A percentile compares a stretch with the other conserved stretches of the same genome.
These are phyloP conservation scores for Mycena sanguinolenta DNA, from an alignment of 768 basidiomycete genomes.

Conservation along the genomic window DNA sequence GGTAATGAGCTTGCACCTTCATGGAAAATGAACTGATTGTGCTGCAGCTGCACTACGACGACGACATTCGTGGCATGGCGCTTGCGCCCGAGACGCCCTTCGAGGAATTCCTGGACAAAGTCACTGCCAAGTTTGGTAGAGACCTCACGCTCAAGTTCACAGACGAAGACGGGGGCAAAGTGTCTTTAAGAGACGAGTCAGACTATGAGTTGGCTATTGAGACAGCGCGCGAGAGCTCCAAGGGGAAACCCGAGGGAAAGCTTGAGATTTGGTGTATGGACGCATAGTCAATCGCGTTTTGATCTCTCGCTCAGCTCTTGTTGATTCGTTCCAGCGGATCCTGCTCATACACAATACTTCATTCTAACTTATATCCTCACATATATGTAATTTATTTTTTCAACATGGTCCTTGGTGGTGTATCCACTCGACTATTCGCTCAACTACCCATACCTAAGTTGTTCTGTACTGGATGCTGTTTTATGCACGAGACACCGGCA, in stretches of 20 bases:
- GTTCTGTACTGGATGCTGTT: too few relatives aligned
- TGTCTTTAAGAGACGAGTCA: slow-evolving; percentile 85
- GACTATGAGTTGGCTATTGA: slow-evolving; percentile 94
- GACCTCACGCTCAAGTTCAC: slow-evolving; percentile 80
- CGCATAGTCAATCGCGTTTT: slow-evolving; percentile 44
- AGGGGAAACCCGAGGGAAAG: too few relatives aligned
- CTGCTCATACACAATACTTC: too few relatives aligned
- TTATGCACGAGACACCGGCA: too few relatives aligned
- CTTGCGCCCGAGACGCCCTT: slow-evolving; percentile 74
- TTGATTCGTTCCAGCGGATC: too few relatives aligned
- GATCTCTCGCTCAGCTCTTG: too few relatives aligned
- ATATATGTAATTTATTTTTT: too few relatives aligned
- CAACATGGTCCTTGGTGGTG: too few relatives aligned
- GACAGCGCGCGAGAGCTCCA: slow-evolving; percentile 81
- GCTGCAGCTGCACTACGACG: slow-evolving; percentile 81
- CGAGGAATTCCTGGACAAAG: slow-evolving; percentile 80
- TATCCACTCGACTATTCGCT: too few relatives aligned
- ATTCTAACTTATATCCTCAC: too few relatives aligned
- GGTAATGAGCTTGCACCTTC: slow-evolving; percentile 53
- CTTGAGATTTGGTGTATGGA: slow-evolving; percentile 88
- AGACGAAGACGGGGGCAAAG: slow-evolving; percentile 92
- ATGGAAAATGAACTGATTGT: not conserved
- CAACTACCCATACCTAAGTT: too few relatives aligned
- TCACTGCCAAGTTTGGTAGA: slow-evolving; percentile 82
- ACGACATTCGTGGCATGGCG: slow-evolving; percentile 90